Base-by-base conservation (phyloP, 345 rosid genomes). In the Ceriops tagal region DNA sequence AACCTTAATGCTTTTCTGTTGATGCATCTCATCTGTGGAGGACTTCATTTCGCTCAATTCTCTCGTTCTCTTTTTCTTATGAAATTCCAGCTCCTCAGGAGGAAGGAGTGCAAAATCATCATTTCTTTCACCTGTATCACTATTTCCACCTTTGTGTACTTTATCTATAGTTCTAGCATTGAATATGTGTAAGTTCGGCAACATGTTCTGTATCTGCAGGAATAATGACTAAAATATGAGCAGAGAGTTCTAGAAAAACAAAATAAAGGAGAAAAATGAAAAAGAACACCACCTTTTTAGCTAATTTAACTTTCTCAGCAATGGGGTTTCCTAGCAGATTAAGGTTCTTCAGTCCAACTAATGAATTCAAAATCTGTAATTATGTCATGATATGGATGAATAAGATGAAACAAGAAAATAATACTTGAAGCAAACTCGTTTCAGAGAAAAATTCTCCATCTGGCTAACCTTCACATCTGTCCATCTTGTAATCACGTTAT, bases 251-350 rank as follows among this genome's bases (percentile, higher is more conserved):
- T 7, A 47, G 21, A 56, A 15, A 34, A 68, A 46, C 20, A 46
- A 73, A 0, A 32, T 31, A 66, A 8, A 20, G 34, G 61, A 65
- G 39, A 49, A 65, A 35, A 31, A 60, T 5, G 53, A 69, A 21
- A 46, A 27, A 39, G 0, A 10, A 10, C 8, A 49, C 63, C 39
- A 89, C 97, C 95, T 93, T 89, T 78, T 87, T 89, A 30, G 76
- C 74, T 53, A 85, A 71, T 78, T 88, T 91, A 43, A 86, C 93
- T 4, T 79, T 84, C 31, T 87, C 90, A 31, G 89, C 84, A 72
- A 93, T 64, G 1, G 92, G 96, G 79, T 93, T 93, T 67, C 98
- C 96, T 69, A 73, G 88, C 68, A 93, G 72, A 77, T 89, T 93
- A 77, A 93, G 87, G 80, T 87, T 91, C 66, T 80, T 79, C 71